Conservation (phyloP, 495 filamentous ascomycete genomes). For the Aspergillus taichungensis region DNA sequence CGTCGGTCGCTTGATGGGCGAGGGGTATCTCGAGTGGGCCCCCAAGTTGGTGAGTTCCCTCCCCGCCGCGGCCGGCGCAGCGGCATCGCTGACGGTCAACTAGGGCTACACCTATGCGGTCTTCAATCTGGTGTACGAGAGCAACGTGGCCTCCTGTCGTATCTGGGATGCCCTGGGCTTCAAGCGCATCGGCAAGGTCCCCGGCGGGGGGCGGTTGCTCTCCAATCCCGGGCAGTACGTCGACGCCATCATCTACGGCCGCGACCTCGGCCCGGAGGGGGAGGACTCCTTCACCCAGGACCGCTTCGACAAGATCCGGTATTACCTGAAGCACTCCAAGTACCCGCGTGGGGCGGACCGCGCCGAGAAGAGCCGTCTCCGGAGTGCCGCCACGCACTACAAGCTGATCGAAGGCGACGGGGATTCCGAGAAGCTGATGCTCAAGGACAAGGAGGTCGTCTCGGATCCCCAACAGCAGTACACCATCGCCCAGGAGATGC, state of each 20-base stretch:
- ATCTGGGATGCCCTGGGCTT: conserved; percentile 99
- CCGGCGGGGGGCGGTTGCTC: conserved; percentile 76
- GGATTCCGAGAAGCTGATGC: conserved; percentile 71
- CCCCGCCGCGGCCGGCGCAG: neutral
- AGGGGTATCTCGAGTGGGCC: conserved; percentile 90
- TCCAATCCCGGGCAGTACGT: conserved; percentile 72
- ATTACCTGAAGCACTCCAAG: conserved; percentile 89
- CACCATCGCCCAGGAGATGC: conserved; percentile 71
- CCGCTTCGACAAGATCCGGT: conserved; percentile 96
- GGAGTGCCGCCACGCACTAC: conserved; percentile 93
- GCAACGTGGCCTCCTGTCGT: conserved; percentile 85
- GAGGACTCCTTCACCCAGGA: conserved; percentile 92
- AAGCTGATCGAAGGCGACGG: conserved; percentile 52
- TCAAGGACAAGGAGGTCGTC: conserved; percentile 97
- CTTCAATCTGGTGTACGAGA: conserved; percentile 98
- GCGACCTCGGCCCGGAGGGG: conserved; percentile 67
- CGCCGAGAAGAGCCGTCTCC: conserved; percentile 87
- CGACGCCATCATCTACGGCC: conserved; percentile 94
- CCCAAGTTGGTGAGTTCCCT: conserved; percentile 59
- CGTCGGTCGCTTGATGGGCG: conserved; percentile 88
- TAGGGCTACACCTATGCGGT: conserved; percentile 91
- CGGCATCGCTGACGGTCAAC: conserved; percentile 1
- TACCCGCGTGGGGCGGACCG: conserved; percentile 91
- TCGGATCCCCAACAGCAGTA: conserved; percentile 87
- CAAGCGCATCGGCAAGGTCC: conserved; percentile 89